Conservation (phyloP, 1,139 yeast genomes). For the Yarrowia galli region DNA sequence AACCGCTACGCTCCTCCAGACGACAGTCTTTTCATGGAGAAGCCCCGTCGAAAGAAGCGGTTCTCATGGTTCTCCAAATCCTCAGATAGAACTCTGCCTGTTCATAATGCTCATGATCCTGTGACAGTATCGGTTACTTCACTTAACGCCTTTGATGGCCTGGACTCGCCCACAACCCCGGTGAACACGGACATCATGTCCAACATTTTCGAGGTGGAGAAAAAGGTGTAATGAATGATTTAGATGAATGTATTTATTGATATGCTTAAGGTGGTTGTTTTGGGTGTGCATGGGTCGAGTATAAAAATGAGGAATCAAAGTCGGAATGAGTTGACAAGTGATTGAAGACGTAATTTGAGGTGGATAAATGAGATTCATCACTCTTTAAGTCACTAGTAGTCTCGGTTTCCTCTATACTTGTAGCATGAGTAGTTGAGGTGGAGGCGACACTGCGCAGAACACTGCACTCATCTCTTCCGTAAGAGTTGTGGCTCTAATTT, state of each 20-base stretch:
- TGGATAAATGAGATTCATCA: neutral
- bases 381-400: neutral
- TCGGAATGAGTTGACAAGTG: neutral
- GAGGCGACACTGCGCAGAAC: too few relatives aligned
- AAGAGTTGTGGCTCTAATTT: too few relatives aligned
- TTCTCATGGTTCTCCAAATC: conserved; percentile 13
- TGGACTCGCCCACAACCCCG: conserved; percentile 14
- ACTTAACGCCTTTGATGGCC: neutral
- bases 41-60: neutral
- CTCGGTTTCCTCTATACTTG: too few relatives aligned
- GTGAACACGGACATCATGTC: conserved; percentile 5
- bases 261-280: neutral
- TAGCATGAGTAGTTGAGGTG: neutral
- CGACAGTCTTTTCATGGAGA: neutral
- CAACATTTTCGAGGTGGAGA: neutral
- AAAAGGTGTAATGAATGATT: conserved; percentile 3
- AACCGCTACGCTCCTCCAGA: conserved; percentile 7
- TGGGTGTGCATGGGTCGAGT: neutral
- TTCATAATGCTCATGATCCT: neutral
- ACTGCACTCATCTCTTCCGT: too few relatives aligned
- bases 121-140: neutral
- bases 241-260: neutral
- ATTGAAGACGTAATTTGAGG: neutral
- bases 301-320: neutral
- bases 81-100: neutral